Evolutionary conservation across 2,329 filamentous ascomycete species (phyloP).

Genomic region (Claviceps humidiphila): DNA sequence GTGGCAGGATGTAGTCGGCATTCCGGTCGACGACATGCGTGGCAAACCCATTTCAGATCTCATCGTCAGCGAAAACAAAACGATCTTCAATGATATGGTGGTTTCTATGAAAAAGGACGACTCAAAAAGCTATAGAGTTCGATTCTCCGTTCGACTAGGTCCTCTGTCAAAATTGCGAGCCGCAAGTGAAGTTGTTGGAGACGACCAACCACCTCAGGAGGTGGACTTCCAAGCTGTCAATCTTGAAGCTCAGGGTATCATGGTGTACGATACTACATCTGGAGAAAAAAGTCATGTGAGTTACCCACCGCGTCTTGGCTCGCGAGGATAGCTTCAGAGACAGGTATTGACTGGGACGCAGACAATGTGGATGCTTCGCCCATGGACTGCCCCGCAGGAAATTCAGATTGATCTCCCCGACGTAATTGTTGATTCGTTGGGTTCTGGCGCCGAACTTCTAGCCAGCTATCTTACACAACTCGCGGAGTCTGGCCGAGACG

Average conservation of each 20-base stretch:
- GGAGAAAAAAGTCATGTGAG: conserved; percentile 83
- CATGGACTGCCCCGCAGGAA: conserved; percentile 75
- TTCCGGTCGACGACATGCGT: conserved; percentile 55
- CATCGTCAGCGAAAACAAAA: conserved; percentile 63
- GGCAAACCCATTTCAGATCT: conserved; percentile 70
- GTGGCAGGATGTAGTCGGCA: conserved; percentile 88
- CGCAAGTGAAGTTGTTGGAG: conserved; percentile 23
- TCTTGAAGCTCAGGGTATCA: conserved; percentile 92
- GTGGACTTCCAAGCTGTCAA: conserved; percentile 42
- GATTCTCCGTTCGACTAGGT: conserved; percentile 61
- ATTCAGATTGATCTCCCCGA: conserved; percentile 90
- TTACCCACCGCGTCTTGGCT: conserved; percentile 9
- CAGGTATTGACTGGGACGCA: conserved; percentile 22
- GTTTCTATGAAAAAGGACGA: conserved; percentile 88
- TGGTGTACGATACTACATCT: conserved; percentile 84
- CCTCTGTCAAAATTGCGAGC: conserved; percentile 52
- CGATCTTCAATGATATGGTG: conserved; percentile 68
- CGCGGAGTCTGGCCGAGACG: conserved; percentile 69
- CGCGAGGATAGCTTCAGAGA: neutral
- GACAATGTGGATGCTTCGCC: conserved; percentile 99
- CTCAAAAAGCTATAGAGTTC: conserved; percentile 79
- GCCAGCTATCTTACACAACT: conserved; percentile 85
- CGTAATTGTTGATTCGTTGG: conserved; percentile 81
- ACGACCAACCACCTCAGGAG: conserved; percentile 23
- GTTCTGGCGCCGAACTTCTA: conserved; percentile 86